Base-by-base conservation (phyloP, 306 rosid species). In the Cyclanthera cordifolia region DNA sequence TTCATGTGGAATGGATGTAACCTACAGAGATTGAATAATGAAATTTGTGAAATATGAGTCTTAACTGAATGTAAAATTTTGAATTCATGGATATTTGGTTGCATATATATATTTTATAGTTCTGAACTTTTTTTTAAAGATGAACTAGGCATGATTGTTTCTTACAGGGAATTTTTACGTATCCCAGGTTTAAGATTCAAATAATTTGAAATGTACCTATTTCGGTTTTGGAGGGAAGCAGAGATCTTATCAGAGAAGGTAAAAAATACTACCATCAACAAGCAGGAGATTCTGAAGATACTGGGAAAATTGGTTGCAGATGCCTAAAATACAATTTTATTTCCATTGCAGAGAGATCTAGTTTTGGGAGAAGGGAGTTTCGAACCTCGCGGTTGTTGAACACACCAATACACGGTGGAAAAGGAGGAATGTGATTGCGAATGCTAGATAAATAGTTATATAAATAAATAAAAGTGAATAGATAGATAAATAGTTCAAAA, bases 21-120 rank as follows among this genome's bases (percentile, higher is more conserved):
- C 68, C 43, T 63, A 11, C 69, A 20, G 51, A 41, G 51, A 63
- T 20, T 39, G 51, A 63, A 39, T 63, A 63, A 63, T 39, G 30
- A 39, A 58, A 17, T 32, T 20, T 41, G 19, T 19, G 69, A 63
- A 63, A 63, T 41, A 37, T 39, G 68, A 37, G 20, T 60, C 49
- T 16, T 37, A 8, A 60, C 19, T 11, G 27, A 34, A 59, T 16
- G 47, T 8, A 32, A 30, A 17, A 34, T 17, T 17, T 30, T 59
- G 24, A 8, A n/a, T n/a, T 58, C 37, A 20, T 16, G 7, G 15
- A 59, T 3, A 30, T 32, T 59, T 47, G 1, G 32, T 16, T 53
- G 48, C 48, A n/a, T n/a, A n/a, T 7, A 41, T 41, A 41, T 41
- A 53, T 53, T 53, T 53, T 23, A 9, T 11, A 53, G 11, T 54